Conservation (phyloP, 148 eudicot species). For the Persicaria maculosa region DNA sequence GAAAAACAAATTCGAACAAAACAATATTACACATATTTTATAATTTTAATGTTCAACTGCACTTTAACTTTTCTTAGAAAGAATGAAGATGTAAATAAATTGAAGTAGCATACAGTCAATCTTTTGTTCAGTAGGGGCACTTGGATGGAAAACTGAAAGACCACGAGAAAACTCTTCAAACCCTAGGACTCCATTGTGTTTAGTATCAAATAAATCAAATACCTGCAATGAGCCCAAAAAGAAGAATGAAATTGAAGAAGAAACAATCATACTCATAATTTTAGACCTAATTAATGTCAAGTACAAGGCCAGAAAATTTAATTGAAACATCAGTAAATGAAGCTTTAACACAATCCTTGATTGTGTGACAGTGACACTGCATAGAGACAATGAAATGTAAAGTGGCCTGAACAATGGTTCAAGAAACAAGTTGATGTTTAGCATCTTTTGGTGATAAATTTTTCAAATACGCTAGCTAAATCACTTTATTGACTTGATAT, state of each 20-base stretch:
- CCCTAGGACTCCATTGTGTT: conserved; percentile 81
- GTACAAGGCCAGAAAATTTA: not conserved
- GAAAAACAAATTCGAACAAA: too few relatives aligned
- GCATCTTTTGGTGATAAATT: too few relatives aligned
- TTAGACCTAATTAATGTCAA: not conserved
- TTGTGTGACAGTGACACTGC: too few relatives aligned
- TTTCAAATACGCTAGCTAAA: too few relatives aligned
- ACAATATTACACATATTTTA: too few relatives aligned
- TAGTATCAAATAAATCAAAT: conserved; percentile 94
- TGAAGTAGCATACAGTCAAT: conserved; percentile 63
- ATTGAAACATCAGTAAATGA: not conserved
- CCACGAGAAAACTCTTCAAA: conserved; percentile 98
- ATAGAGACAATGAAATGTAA: too few relatives aligned
- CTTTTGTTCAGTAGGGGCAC: conserved; percentile 84
- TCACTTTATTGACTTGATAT: too few relatives aligned
- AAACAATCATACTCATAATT: not conserved
- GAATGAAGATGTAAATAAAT: not conserved
- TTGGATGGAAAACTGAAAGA: conserved; percentile 93
- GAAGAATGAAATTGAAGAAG: not conserved
- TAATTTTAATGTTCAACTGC: too few relatives aligned
- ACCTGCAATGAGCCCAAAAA: conserved; percentile 38
- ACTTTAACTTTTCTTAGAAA: not conserved
- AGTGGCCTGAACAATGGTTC: too few relatives aligned
- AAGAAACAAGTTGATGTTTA: too few relatives aligned
- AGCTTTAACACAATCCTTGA: not conserved